Evolutionary conservation across 768 basidiomycete species (phyloP).

Genomic region (Cystobasidium onofrii): DNA sequence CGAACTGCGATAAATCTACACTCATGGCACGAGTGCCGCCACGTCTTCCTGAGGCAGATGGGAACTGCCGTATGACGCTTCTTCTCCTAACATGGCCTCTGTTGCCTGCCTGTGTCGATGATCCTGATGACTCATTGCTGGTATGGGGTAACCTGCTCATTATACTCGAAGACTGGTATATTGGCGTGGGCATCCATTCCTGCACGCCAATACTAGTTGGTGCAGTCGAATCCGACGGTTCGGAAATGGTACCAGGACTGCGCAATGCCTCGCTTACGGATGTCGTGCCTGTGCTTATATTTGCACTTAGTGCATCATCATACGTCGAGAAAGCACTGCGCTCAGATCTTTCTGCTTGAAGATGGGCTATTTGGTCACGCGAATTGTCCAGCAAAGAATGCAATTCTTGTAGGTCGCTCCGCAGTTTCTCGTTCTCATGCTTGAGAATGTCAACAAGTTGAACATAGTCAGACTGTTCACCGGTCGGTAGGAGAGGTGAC

Average conservation of each 20-base stretch:
- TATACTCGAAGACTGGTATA: neutral
- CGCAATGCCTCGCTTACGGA: neutral
- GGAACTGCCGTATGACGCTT: neutral
- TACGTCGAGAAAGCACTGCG: conserved; percentile 18
- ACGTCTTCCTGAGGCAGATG: neutral
- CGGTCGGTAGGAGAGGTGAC: neutral
- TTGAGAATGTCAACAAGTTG: conserved; percentile 38
- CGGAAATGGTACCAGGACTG: neutral
- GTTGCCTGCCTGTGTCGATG: neutral
- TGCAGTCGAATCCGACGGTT: neutral
- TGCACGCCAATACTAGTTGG: conserved; percentile 3
- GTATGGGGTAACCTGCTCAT: conserved; percentile 11
- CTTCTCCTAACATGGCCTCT: neutral
- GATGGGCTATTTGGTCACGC: conserved; percentile 35
- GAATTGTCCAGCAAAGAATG: conserved; percentile 36
- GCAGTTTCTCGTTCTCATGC: conserved; percentile 35
- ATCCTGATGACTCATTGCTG: neutral
- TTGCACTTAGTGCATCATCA: conserved; percentile 26
- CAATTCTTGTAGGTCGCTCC: conserved; percentile 37
- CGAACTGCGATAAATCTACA: conserved; percentile 14
- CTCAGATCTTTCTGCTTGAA: conserved; percentile 19
- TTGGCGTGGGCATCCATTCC: conserved; percentile 20
- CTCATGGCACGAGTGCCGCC: conserved; percentile 22
- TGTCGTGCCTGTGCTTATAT: neutral
- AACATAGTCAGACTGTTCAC: conserved; percentile 35